These are phyloP conservation scores for Russula foetens DNA, from an alignment of 768 basidiomycete genomes.

Conservation along the genomic window DNA sequence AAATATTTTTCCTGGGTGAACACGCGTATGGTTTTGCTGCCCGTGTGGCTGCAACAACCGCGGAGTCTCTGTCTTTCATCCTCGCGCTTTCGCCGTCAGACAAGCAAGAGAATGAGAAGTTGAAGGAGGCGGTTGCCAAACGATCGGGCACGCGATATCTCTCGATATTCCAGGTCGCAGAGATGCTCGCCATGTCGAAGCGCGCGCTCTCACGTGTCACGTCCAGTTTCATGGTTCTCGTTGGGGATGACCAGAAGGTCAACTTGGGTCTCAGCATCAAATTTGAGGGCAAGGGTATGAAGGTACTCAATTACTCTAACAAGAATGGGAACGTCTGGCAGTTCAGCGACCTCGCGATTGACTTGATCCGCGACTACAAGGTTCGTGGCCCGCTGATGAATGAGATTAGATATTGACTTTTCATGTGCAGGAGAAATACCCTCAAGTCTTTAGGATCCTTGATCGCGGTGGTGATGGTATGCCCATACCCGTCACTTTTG, in stretches of 20 bases:
- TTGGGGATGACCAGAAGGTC: slow-evolving; percentile 64
- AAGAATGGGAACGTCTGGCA: slow-evolving; percentile 88
- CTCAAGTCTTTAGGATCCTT: slow-evolving; percentile 70
- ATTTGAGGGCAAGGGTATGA: slow-evolving; percentile 88
- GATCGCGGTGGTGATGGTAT: slow-evolving; percentile 68
- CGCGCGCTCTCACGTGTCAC: slow-evolving; percentile 85
- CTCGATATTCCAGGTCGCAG: slow-evolving; percentile 73
- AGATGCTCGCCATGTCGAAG: slow-evolving; percentile 63
- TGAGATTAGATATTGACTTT: neutral
- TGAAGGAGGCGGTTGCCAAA: slow-evolving; percentile 55
- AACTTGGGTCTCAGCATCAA: slow-evolving; percentile 94
- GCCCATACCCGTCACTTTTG: slow-evolving; percentile 22
- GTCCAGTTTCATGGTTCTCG: slow-evolving; percentile 86
- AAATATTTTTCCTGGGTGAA: slow-evolving; percentile 93
- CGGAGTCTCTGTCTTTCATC: slow-evolving; percentile 66
- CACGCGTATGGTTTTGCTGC: slow-evolving; percentile 95
- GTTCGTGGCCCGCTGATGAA: slow-evolving; percentile 26
- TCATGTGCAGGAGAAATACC: slow-evolving; percentile 56
- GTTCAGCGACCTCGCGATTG: slow-evolving; percentile 80
- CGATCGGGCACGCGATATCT: slow-evolving; percentile 51
- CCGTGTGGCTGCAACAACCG: slow-evolving; percentile 68
- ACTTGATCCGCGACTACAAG: slow-evolving; percentile 80
- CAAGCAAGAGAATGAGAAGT: slow-evolving; percentile 66
- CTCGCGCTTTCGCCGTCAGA: slow-evolving; percentile 92
- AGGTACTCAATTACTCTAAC: slow-evolving; percentile 87